phyloP scores from a whole-genome alignment of 1,284 basidiomycete genomes.

The Puccinia novopanici region DNA sequence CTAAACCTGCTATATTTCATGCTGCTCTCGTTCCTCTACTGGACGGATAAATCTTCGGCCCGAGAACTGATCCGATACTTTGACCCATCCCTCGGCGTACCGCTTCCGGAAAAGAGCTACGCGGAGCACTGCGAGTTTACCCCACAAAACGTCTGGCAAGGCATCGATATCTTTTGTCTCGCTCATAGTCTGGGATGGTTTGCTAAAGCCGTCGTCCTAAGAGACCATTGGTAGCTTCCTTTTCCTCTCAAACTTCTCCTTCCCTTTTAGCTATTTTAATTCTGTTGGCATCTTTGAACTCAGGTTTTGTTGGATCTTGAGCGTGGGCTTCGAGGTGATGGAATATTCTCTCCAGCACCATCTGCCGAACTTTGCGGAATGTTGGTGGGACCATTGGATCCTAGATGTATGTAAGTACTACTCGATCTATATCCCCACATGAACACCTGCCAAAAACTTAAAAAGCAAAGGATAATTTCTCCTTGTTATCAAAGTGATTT shows the following conservation, averaged over 20 bases:
- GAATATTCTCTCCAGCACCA: slow-evolving; percentile 82
- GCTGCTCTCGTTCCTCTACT: slow-evolving; percentile 74
- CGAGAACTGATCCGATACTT: slow-evolving; percentile 73
- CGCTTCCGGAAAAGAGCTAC: slow-evolving; percentile 77
- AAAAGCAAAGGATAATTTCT: background rate
- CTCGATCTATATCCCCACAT: background rate
- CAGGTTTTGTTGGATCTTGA: slow-evolving; percentile 76
- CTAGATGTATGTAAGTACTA: slow-evolving; percentile 67
- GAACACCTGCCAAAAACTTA: background rate
- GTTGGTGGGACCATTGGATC: slow-evolving; percentile 67
- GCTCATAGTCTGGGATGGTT: slow-evolving; percentile 82
- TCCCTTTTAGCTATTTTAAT: background rate
- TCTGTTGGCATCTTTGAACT: background rate
- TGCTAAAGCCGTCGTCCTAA: slow-evolving; percentile 77
- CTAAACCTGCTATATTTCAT: slow-evolving; percentile 78
- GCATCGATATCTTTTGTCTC: slow-evolving; percentile 77
- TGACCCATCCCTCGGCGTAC: slow-evolving; percentile 70
- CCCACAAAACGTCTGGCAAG: slow-evolving; percentile 64
- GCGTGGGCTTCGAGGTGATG: slow-evolving; percentile 78
- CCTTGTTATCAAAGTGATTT: slow-evolving; percentile 62
- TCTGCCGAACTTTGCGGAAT: slow-evolving; percentile 75
- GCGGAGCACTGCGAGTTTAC: slow-evolving; percentile 74
- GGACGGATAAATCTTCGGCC: slow-evolving; percentile 77
- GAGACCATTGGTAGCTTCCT: slow-evolving; percentile 71
- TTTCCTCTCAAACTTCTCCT: background rate